Evolutionary conservation across 2,329 filamentous ascomycete genomes (phyloP).

Genomic region (Penicillium sp.): DNA sequence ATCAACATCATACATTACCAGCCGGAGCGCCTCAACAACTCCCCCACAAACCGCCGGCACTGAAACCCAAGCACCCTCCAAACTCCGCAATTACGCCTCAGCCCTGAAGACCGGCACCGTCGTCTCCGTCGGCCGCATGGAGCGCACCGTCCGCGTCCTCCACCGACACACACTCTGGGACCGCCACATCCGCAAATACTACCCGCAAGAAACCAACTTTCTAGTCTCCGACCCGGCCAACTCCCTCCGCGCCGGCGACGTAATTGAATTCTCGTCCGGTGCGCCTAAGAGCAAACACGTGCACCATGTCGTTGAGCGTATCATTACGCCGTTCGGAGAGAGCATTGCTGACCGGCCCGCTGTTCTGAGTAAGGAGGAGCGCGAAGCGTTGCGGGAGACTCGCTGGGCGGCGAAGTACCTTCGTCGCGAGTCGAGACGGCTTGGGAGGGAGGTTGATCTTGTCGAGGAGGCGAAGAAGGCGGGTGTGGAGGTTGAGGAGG

Average conservation of each 20-base stretch:
- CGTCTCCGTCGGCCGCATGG: constrained; percentile 43
- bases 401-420: constrained; percentile 36
- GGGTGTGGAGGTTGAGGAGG: constrained; percentile 18
- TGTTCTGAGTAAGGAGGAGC: constrained; percentile 38
- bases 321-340: constrained; percentile 43
- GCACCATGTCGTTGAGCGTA: constrained; percentile 45
- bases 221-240: constrained; percentile 43
- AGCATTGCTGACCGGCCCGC: constrained; percentile 38
- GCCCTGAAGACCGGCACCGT: constrained; percentile 42
- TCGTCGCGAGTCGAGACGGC: constrained; percentile 29
- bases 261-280: constrained; percentile 47
- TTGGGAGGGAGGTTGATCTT: constrained; percentile 20
- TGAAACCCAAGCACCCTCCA: constrained; percentile 24
- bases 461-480: constrained; percentile 24
- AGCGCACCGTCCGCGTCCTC: constrained; percentile 42
- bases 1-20: constrained; percentile 17
- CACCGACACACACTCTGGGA: constrained; percentile 39
- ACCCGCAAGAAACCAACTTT: constrained; percentile 35
- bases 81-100: constrained; percentile 39
- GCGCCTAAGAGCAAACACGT: constrained; percentile 40
- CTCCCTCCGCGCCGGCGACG: constrained; percentile 46
- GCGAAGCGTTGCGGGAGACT: constrained; percentile 31
- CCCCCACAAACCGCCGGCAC: constrained; percentile 13
- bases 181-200: constrained; percentile 39
- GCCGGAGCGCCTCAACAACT: constrained; percentile 22